These are phyloP conservation scores for Artemisia annua DNA, from an alignment of 129 eudicot species.

Conservation along the genomic window DNA sequence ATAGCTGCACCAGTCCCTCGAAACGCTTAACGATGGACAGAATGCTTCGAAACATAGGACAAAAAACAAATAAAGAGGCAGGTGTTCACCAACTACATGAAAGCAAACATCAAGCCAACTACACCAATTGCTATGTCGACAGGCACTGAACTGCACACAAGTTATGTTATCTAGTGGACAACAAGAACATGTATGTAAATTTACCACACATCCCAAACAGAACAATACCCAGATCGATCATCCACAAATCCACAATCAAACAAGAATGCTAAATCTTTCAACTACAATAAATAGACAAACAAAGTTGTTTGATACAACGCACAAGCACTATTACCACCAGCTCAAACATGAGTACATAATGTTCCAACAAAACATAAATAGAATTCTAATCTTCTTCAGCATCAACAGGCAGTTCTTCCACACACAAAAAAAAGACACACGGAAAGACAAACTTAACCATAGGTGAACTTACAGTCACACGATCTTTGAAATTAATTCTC, in stretches of 20 bases:
- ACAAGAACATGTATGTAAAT: no score
- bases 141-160: no score
- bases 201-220: no score
- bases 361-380: conserved; percentile 13
- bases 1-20: no score
- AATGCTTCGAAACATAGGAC: no score
- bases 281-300: background rate
- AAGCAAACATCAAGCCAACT: no score
- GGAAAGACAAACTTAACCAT: conserved; percentile 7
- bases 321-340: conserved; percentile 6
- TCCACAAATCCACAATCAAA: background rate
- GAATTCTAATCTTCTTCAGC: conserved; percentile 9
- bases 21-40: no score
- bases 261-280: conserved; percentile 10
- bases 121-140: no score
- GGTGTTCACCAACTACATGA: no score
- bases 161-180: no score
- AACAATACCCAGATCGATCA: background rate
- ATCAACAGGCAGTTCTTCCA: conserved; percentile 14
- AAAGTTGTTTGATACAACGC: conserved; percentile 4
- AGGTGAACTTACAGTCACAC: conserved; percentile 12
- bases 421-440: conserved; percentile 12
- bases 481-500: conserved; percentile 21
- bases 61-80: no score
- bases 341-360: conserved; percentile 8